phyloP scores from a whole-genome alignment of 164 flowering plant genomes.

The Vitis labrusca region DNA sequence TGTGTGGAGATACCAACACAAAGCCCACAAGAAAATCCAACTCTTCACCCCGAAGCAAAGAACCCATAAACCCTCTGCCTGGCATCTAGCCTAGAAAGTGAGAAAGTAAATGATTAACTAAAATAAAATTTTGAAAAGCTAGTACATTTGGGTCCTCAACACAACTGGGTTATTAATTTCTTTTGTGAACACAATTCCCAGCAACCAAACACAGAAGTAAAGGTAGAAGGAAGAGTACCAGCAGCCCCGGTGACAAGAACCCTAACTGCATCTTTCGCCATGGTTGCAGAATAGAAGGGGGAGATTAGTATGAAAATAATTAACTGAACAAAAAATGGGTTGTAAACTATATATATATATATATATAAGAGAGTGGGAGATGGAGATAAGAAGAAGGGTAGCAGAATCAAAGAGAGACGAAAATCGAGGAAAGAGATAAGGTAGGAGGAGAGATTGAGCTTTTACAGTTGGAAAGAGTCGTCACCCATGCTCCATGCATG shows the following conservation, averaged over 20 bases:
- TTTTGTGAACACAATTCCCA: background rate
- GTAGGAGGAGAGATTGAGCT: no score
- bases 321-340: background rate
- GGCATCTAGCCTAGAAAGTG: background rate
- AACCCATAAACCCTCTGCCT: slow-evolving; percentile 5
- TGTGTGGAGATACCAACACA: slow-evolving; percentile 27
- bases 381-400: background rate
- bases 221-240: slow-evolving; percentile 13
- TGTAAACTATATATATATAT: background rate
- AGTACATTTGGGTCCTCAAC: no score
- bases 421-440: slow-evolving; percentile 10
- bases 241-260: slow-evolving; percentile 43
- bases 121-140: no score
- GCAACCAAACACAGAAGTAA: background rate
- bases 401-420: background rate
- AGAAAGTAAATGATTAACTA: no score
- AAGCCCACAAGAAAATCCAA: slow-evolving; percentile 20
- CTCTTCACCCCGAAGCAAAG: slow-evolving; percentile 32
- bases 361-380: background rate
- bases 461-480: no score
- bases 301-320: background rate
- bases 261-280: slow-evolving; percentile 23
- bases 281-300: slow-evolving; percentile 4
- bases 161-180: background rate
- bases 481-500: no score